Percentiles rank a stretch among this genome's conserved stretches.
Conservation (phyloP, 441 rosid genomes). For the Pelargonium australe region DNA sequence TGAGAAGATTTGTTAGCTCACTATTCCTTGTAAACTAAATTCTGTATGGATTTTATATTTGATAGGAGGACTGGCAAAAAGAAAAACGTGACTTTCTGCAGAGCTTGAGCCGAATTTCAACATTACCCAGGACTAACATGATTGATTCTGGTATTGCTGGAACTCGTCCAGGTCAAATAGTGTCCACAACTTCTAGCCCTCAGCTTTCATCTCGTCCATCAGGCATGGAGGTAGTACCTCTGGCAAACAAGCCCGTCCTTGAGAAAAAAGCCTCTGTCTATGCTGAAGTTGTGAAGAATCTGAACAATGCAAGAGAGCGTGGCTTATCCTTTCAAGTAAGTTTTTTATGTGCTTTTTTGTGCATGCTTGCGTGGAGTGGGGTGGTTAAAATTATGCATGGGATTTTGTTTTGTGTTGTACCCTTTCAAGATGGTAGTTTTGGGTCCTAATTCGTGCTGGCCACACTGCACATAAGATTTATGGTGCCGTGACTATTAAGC, state of each 20-base stretch:
- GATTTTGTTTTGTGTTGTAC: background rate
- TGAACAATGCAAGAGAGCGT: constrained; percentile 72
- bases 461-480: too few relatives aligned
- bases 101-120: constrained; percentile 82
- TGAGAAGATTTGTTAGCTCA: background rate
- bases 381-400: background rate
- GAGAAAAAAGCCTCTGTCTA: constrained; percentile 76
- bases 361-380: background rate
- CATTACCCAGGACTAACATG: constrained; percentile 64
- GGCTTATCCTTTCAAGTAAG: constrained; percentile 73
- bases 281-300: constrained; percentile 69
- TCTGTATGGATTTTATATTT: constrained; percentile 17
- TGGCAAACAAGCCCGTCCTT: constrained; percentile 50
- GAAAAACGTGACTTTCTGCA: constrained; percentile 92
- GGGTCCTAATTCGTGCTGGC: too few relatives aligned
- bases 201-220: constrained; percentile 48
- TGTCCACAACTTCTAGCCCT: constrained; percentile 48
- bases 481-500: too few relatives aligned
- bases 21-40: constrained; percentile 17
- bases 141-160: constrained; percentile 34
- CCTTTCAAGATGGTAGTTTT: background rate
- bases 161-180: constrained; percentile 45
- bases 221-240: constrained; percentile 55
- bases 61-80: constrained; percentile 94
- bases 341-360: constrained; percentile 8